These are phyloP conservation scores for Fagus sylvatica DNA, from an alignment of 306 rosid genomes.

Conservation along the genomic window DNA sequence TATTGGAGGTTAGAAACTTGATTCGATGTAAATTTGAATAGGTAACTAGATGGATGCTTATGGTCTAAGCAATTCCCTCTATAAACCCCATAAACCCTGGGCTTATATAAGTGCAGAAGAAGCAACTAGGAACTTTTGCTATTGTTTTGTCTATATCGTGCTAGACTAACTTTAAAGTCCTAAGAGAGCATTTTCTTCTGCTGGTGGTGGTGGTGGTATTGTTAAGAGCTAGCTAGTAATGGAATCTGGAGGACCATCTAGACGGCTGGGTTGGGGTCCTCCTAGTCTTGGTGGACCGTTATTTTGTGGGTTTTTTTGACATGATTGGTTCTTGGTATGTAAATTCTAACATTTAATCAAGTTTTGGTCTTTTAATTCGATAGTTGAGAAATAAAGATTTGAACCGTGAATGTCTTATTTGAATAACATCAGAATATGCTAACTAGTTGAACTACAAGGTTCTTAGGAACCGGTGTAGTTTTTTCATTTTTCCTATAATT, in stretches of 20 bases:
- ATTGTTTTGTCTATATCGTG: not conserved
- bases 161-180: too few relatives aligned
- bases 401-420: too few relatives aligned
- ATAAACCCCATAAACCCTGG: not conserved
- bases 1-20: not conserved
- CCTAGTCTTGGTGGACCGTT: slow-evolving; percentile 16
- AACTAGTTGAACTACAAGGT: too few relatives aligned
- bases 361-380: too few relatives aligned
- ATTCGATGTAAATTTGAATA: slow-evolving; percentile 1
- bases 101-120: slow-evolving; percentile 18
- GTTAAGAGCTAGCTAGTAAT: slow-evolving; percentile 1
- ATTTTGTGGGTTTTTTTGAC: slow-evolving; percentile 48
- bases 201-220: not conserved
- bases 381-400: too few relatives aligned
- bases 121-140: not conserved
- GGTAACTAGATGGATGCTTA: slow-evolving; percentile 23
- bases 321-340: slow-evolving; percentile 48
- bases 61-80: slow-evolving; percentile 11
- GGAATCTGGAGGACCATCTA: slow-evolving; percentile 21
- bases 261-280: slow-evolving; percentile 44
- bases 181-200: not conserved
- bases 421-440: too few relatives aligned
- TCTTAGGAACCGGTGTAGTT: too few relatives aligned
- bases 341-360: not conserved
- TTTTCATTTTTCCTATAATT: too few relatives aligned